phyloP scores from a whole-genome alignment of 139 green algal species.

The Yamagishiella unicocca region DNA sequence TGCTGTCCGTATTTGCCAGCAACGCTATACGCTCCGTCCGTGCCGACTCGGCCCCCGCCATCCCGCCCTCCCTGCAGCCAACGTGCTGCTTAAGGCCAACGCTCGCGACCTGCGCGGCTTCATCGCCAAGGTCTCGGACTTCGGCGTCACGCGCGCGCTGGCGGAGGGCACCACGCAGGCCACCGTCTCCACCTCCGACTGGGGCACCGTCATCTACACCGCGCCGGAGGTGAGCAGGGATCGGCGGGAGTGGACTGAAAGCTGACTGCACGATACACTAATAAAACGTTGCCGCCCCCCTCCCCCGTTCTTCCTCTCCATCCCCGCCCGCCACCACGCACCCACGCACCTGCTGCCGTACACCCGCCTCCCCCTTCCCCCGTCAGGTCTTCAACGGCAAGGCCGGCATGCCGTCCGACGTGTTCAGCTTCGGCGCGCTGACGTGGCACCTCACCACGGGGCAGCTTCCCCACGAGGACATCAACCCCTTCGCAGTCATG shows the following conservation, averaged over 20 bases:
- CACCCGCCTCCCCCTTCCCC: not conserved
- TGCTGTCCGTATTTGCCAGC: not conserved
- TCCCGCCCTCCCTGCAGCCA: not conserved
- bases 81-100: slow-evolving; percentile 44
- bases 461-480: slow-evolving; percentile 42
- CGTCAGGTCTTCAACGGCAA: slow-evolving; percentile 41
- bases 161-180: not conserved
- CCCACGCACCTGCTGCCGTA: not conserved
- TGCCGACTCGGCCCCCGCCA: not conserved
- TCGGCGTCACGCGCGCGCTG: slow-evolving; percentile 63
- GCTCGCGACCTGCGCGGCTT: slow-evolving; percentile 57
- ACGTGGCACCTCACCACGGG: slow-evolving; percentile 51
- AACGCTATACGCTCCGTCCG: not conserved
- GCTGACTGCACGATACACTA: not conserved
- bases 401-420: slow-evolving; percentile 30
- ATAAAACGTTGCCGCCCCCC: not conserved
- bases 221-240: slow-evolving; percentile 18
- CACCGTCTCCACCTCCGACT: not conserved
- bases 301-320: not conserved
- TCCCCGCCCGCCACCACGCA: not conserved
- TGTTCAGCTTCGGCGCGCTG: slow-evolving; percentile 57
- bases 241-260: not conserved
- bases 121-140: slow-evolving; percentile 81
- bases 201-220: slow-evolving; percentile 46
- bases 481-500: slow-evolving; percentile 50